phyloP scores from a whole-genome alignment of 1,139 yeast genomes.

The Pichia norvegensis region DNA sequence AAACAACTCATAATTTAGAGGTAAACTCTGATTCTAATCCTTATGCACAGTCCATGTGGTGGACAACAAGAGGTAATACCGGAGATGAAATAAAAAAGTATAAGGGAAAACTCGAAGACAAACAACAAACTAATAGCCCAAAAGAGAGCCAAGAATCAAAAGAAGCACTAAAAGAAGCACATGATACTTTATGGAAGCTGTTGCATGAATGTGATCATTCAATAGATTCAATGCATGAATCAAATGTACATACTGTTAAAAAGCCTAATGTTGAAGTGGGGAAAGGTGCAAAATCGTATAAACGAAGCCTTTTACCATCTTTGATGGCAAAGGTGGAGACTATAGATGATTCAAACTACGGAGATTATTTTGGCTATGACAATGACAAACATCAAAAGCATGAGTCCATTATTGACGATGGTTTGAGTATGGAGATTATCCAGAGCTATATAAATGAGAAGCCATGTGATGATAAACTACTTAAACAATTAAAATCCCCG shows the following conservation, averaged over 20 bases:
- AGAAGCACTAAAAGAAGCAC: not conserved
- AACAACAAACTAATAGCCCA: not conserved
- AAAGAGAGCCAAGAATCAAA: not conserved
- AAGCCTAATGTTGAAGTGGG: not conserved
- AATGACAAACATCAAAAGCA: not conserved
- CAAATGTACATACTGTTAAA: not conserved
- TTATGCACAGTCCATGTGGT: constrained; percentile 27
- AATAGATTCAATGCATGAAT: not conserved
- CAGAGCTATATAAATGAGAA: not conserved
- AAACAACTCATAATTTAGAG: not conserved
- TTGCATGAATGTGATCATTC: not conserved
- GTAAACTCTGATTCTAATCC: constrained; percentile 16
- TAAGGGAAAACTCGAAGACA: constrained; percentile 6
- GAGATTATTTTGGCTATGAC: not conserved
- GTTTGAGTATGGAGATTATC: not conserved
- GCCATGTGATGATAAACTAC: not conserved
- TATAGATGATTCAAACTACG: not conserved
- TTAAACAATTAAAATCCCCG: constrained; percentile 9
- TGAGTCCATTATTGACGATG: not conserved
- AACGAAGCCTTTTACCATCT: constrained; percentile 7
- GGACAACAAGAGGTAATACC: constrained; percentile 21
- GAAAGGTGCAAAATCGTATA: not conserved
- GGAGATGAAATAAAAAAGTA: constrained; percentile 23
- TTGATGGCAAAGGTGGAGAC: constrained; percentile 3
- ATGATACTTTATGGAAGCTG: not conserved